Evolutionary conservation across 257 asterid species (phyloP), one percentile per base, ranked within the genome.

Genomic region (Marsdenia floribunda): DNA sequence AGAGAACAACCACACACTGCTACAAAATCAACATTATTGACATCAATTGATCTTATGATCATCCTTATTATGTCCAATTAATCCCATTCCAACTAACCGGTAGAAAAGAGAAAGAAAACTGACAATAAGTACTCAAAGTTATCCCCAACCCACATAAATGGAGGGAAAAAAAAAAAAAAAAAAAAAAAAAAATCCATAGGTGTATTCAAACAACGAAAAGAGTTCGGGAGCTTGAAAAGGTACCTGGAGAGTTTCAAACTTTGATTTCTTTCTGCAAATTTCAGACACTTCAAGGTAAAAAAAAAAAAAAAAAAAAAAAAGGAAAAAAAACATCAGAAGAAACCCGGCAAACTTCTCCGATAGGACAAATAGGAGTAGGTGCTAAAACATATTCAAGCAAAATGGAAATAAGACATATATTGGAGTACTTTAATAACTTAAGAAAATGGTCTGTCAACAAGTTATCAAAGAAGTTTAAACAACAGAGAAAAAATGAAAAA

Each of bases 181-280:
- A 53, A 2, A 50, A 29, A 29, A n/a, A n/a, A n/a, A n/a, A 69
- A 50, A 9, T 4, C 21, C 18, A n/a, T 4, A 68, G 1, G 2
- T 4, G 2, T 24, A 9, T 4, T 19, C 3, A 37, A 44, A n/a
- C 8, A 46, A 57, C 54, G 19, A 59, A 60, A 24, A n/a, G 6
- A 29, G 55, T 11, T 9, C 73, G 61, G 89, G 49, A 82, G 78
- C 84, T 87, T 87, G 87, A 90, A 90, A 22, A 89, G 80, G 75
- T 85, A 90, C 96, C 90, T 87, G 73, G 85, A 57, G 82, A 68
- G 75, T 64, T 68, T 85, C 86, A 73, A 80, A 52, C 80, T 84
- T 76, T 66, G 83, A 80, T 84, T 77, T 71, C 78, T 75, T 79
- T 22, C 93, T 87, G 92, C 86, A 80, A 79, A 85, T 80, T 78